These are phyloP conservation scores for Elsinoe australis DNA, from an alignment of 2,329 filamentous ascomycete genomes.

Conservation along the genomic window DNA sequence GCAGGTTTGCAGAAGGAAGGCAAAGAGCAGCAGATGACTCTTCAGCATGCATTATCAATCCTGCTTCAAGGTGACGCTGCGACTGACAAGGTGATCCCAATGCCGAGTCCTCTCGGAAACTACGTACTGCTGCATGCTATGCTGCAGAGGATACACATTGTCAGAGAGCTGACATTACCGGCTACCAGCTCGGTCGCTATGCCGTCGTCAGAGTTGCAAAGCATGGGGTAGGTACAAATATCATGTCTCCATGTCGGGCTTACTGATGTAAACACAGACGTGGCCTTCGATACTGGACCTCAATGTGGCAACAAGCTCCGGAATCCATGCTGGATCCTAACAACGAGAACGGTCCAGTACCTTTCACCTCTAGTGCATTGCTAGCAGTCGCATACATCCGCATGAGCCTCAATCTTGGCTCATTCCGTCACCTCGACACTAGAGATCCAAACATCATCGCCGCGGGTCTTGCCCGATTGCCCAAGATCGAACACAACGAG, in stretches of 20 bases:
- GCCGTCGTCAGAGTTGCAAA: slow-evolving; percentile 20
- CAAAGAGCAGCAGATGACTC: not conserved
- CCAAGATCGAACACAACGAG: slow-evolving; percentile 41
- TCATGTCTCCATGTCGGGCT: not conserved
- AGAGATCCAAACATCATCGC: slow-evolving; percentile 38
- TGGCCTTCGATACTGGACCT: slow-evolving; percentile 25
- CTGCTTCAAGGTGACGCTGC: not conserved
- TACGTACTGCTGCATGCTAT: slow-evolving; percentile 5
- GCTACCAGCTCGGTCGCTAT: slow-evolving; percentile 20
- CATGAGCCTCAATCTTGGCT: slow-evolving; percentile 41
- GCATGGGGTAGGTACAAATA: not conserved
- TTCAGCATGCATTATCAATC: not conserved
- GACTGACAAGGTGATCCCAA: not conserved
- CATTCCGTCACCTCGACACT: slow-evolving; percentile 37
- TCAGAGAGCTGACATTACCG: slow-evolving; percentile 9
- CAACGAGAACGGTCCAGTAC: slow-evolving; percentile 31
- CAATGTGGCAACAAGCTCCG: slow-evolving; percentile 30
- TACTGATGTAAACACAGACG: not conserved
- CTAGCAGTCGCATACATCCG: slow-evolving; percentile 42
- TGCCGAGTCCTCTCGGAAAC: slow-evolving; percentile 3
- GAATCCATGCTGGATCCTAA: slow-evolving; percentile 32
- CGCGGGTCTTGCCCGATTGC: slow-evolving; percentile 32
- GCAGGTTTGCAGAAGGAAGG: not conserved
- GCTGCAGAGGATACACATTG: slow-evolving; percentile 4
- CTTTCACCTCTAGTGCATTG: slow-evolving; percentile 39